phyloP scores from a whole-genome alignment of 2,329 filamentous ascomycete species.

The Clarireedia monteithiana region DNA sequence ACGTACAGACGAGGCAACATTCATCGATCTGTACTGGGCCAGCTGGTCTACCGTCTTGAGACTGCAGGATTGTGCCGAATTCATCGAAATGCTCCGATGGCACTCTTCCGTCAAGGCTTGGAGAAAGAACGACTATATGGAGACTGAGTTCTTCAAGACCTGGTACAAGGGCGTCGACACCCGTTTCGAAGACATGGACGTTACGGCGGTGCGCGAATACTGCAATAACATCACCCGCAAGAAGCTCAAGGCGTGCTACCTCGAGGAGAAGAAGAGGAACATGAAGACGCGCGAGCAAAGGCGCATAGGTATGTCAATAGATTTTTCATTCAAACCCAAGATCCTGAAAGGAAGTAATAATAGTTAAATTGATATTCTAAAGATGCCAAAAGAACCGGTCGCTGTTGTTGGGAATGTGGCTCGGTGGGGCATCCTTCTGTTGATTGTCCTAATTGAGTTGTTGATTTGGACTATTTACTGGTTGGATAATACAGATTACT shows the following conservation, averaged over 20 bases:
- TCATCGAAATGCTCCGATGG: slow-evolving; percentile 9
- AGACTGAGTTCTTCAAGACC: slow-evolving; percentile 5
- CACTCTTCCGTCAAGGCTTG: slow-evolving; percentile 8
- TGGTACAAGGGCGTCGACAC: slow-evolving; percentile 8
- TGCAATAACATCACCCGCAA: slow-evolving; percentile 5
- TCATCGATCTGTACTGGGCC: slow-evolving; percentile 7
- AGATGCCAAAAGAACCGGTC: slow-evolving; percentile 3
- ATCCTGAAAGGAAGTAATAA: not conserved
- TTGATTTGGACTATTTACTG: slow-evolving; percentile 4
- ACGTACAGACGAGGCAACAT: slow-evolving; percentile 6
- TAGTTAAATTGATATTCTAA: slow-evolving; percentile 4
- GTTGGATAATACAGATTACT: slow-evolving; percentile 1
- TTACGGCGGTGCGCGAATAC: slow-evolving; percentile 4
- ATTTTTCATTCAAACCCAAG: not conserved
- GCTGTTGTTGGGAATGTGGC: not conserved
- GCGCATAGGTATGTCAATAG: not conserved
- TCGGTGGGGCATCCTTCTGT: not conserved
- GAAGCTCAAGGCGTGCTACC: slow-evolving; percentile 7
- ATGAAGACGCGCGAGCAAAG: slow-evolving; percentile 1
- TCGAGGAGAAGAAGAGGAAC: slow-evolving; percentile 6
- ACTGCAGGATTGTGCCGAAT: slow-evolving; percentile 7
- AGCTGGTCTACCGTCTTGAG: slow-evolving; percentile 5
- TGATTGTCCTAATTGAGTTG: slow-evolving; percentile 6
- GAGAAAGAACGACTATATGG: slow-evolving; percentile 4
- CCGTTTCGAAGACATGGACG: slow-evolving; percentile 7